Base-by-base conservation (phyloP, 2,329 filamentous ascomycete genomes). In the Xylariaceae sp. region DNA sequence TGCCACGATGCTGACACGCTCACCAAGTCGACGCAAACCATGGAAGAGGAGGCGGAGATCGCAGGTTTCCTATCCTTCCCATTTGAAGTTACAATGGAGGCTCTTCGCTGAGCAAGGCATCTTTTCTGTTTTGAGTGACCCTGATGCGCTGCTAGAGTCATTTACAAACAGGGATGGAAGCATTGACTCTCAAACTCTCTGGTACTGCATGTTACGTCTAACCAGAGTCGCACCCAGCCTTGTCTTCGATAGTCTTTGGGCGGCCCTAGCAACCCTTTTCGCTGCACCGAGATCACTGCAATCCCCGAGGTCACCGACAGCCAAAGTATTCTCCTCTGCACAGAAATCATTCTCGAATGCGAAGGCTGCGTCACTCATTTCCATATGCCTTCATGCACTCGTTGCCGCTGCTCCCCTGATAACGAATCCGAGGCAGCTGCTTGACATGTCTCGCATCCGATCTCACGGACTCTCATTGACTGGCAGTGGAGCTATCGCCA, bases 241-340 rank as follows among this genome's bases (percentile, higher is more conserved):
- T 16, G 78, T 84, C 2, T 74, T 83, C 38, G 76, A 83, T 54
- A 81, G 78, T 51, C 65, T 85, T 4, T 86, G 82, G 82, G 67
- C 78, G 48, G 77, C 78, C 4, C 69, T 79, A 1, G 73, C 71
- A 7, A 69, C 69, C 35, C 64, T 85, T 4, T 85, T 83, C 50
- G 64, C 68, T n/a, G 71, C 76, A 2, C 76, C 79, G 2, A 65
- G 66, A 41, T 50, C 64, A 4, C 51, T 76, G 1, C 68, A 68
- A 42, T 59, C 64, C 9, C 56, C 65, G 34, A 63, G 62, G 8
- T 66, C 67, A 15, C 60, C 67, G 0, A 64, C 61, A 3, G 56
- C 57, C 16, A 66, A 61, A 42, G 53, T 66, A 4, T 66, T 66
- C 19, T 61, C 61, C 4, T 64, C 52, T 16, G 48, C 56, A 22